These are phyloP conservation scores for Canna indica DNA, from an alignment of 176 grass and related monocot species.

Conservation along the genomic window DNA sequence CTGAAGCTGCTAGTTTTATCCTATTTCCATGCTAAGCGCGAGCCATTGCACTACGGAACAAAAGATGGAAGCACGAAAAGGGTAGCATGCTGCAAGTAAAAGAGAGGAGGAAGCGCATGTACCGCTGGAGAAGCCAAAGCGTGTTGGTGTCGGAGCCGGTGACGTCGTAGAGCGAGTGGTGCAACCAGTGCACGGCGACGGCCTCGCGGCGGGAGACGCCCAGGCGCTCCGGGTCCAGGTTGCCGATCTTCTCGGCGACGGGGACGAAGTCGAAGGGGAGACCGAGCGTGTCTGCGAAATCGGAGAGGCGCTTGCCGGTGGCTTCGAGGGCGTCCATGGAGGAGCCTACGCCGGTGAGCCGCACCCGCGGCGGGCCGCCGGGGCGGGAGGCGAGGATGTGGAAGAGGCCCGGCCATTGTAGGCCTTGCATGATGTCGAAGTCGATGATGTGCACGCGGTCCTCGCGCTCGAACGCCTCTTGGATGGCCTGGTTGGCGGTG, in stretches of 20 bases:
- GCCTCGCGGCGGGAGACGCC: slow-evolving; percentile 66
- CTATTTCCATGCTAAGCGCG: background rate
- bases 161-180: slow-evolving; percentile 97
- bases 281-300: slow-evolving; percentile 78
- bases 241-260: slow-evolving; percentile 72
- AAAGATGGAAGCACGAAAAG: background rate
- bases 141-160: slow-evolving; percentile 71
- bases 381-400: slow-evolving; percentile 92
- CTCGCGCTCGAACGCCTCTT: slow-evolving; percentile 96
- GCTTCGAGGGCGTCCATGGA: slow-evolving; percentile 82
- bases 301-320: slow-evolving; percentile 71
- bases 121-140: slow-evolving; percentile 81
- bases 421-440: slow-evolving; percentile 97
- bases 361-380: slow-evolving; percentile 60
- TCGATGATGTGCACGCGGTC: slow-evolving; percentile 95
- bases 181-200: slow-evolving; percentile 92
- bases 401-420: slow-evolving; percentile 96
- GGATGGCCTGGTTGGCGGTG: slow-evolving; percentile 98
- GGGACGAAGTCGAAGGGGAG: slow-evolving; percentile 83
- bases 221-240: slow-evolving; percentile 66
- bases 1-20: too few relatives aligned
- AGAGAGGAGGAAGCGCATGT: background rate
- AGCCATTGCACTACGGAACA: background rate
- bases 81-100: background rate
- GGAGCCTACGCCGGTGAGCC: slow-evolving; percentile 57